A percentile compares a stretch with the other conserved stretches of the same genome.
phyloP scores from a whole-genome alignment of 768 basidiomycete genomes.

The Sporobolomyces roseus region DNA sequence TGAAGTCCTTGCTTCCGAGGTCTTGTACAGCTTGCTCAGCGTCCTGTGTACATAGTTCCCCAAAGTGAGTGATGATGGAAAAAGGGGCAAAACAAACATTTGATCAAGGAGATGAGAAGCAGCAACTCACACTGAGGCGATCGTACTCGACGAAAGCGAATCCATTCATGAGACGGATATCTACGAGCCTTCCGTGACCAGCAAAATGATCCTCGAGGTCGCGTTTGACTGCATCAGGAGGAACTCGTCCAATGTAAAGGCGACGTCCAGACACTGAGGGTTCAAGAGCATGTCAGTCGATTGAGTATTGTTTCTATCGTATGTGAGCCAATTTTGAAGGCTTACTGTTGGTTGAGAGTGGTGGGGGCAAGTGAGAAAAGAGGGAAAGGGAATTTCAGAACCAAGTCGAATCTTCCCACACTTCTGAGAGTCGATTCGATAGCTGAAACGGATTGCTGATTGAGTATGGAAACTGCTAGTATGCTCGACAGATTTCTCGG shows the following conservation, averaged over 20 bases:
- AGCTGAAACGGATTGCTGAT: too few relatives aligned
- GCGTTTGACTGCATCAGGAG: conserved; percentile 31
- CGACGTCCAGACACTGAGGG: conserved; percentile 39
- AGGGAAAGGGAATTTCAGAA: too few relatives aligned
- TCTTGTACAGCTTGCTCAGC: conserved; percentile 87
- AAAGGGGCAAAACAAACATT: neutral
- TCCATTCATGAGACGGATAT: conserved; percentile 51
- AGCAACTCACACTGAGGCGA: conserved; percentile 60
- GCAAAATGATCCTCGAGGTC: conserved; percentile 42
- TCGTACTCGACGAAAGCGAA: conserved; percentile 99
- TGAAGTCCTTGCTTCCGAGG: conserved; percentile 76
- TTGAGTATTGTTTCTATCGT: too few relatives aligned
- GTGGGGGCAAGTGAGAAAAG: too few relatives aligned
- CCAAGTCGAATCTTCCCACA: too few relatives aligned
- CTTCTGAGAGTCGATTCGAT: too few relatives aligned
- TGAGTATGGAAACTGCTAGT: too few relatives aligned
- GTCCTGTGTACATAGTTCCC: conserved; percentile 59
- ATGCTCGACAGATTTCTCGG: too few relatives aligned
- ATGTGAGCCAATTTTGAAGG: too few relatives aligned
- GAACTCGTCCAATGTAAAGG: conserved; percentile 44
- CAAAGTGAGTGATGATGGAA: too few relatives aligned
- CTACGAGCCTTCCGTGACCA: conserved; percentile 36
- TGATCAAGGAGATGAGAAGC: neutral
- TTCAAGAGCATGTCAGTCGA: too few relatives aligned
- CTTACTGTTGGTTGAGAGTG: too few relatives aligned